Evolutionary conservation across 2,329 filamentous ascomycete genomes (phyloP).

Genomic region (Davidsoniella australis): DNA sequence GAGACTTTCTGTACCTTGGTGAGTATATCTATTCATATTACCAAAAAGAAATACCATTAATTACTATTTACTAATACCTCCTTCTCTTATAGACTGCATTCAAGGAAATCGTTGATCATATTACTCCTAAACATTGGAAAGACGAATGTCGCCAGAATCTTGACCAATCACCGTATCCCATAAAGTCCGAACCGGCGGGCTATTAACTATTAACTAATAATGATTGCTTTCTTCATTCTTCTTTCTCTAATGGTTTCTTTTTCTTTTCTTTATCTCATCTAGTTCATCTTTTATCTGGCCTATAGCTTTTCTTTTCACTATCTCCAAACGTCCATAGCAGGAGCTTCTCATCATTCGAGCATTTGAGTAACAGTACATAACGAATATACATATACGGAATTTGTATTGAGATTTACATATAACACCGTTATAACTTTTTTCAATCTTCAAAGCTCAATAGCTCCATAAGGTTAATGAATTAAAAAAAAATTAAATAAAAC

Average conservation of each 20-base stretch:
- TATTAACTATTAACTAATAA: constrained; percentile 24
- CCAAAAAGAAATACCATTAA: neutral
- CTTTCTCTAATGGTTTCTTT: neutral
- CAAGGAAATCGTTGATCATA: constrained; percentile 81
- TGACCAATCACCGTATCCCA: constrained; percentile 27
- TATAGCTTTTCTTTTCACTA: too few species aligned
- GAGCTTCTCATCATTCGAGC: too few species aligned
- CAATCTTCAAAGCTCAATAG: too few species aligned
- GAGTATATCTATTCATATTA: constrained; percentile 18
- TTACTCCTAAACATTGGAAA: constrained; percentile 66
- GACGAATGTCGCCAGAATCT: constrained; percentile 32
- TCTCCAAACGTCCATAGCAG: too few species aligned
- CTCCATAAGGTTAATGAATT: too few species aligned
- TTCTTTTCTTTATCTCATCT: neutral
- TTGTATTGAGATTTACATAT: too few species aligned
- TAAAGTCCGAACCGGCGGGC: constrained; percentile 34
- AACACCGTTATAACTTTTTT: too few species aligned
- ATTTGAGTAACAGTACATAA: neutral
- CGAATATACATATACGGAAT: neutral
- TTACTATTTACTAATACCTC: neutral
- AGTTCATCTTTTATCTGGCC: too few species aligned
- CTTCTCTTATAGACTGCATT: constrained; percentile 50
- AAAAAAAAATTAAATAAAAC: too few species aligned
- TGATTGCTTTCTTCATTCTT: neutral
- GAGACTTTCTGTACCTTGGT: constrained; percentile 81